Evolutionary conservation across 2,329 filamentous ascomycete genomes (phyloP).

Genomic region (Aspergillus spinulosporus): DNA sequence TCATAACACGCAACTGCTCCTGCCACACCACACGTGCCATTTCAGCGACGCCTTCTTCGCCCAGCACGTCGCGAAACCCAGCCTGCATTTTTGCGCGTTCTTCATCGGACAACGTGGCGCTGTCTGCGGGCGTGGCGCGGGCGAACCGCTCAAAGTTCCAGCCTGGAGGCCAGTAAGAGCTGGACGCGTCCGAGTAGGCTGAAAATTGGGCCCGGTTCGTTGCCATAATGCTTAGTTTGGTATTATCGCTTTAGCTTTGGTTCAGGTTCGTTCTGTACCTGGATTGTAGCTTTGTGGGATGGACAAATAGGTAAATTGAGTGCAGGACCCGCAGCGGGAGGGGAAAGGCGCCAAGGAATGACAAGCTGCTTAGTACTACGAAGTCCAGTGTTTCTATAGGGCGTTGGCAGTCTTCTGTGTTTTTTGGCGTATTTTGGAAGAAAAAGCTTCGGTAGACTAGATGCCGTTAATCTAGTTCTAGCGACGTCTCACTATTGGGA

Average conservation of each 20-base stretch:
- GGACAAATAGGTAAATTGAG: no score
- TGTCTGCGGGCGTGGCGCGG: background rate
- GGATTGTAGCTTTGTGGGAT: no score
- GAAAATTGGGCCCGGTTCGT: background rate
- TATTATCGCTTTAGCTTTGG: background rate
- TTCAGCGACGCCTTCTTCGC: background rate
- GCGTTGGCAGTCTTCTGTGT: no score
- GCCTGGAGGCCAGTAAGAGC: background rate
- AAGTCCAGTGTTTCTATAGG: no score
- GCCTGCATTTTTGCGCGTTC: background rate
- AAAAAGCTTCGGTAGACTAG: no score
- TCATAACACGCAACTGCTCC: background rate
- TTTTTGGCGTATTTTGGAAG: no score
- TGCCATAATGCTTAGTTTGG: background rate
- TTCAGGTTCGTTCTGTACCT: no score
- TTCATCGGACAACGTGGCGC: background rate
- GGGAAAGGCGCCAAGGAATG: no score
- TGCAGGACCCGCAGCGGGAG: no score
- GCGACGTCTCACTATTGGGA: no score
- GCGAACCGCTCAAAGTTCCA: background rate
- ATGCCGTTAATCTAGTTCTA: no score
- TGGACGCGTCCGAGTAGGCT: background rate
- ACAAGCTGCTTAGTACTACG: no score
- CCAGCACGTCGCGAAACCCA: background rate
- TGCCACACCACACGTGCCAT: background rate